Evolutionary conservation across 495 filamentous ascomycete genomes (phyloP).

Genomic region (Aspergillus asperescens): DNA sequence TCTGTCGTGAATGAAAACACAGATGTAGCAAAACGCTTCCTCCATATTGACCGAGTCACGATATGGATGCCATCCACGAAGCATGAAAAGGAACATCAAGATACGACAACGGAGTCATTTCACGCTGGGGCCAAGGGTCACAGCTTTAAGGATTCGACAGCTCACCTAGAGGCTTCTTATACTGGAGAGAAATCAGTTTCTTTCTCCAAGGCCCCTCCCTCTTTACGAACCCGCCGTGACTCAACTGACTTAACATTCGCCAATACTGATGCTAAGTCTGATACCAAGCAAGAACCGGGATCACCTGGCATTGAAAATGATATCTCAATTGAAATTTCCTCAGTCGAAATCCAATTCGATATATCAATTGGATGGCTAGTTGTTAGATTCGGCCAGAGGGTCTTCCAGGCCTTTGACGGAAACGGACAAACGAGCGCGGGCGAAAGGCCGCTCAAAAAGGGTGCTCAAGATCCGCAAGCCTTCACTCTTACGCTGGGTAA

Average conservation of each 20-base stretch:
- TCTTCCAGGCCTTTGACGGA: conserved; percentile 40
- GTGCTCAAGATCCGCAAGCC: conserved; percentile 27
- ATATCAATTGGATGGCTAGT: conserved; percentile 64
- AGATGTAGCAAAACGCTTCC: conserved; percentile 32
- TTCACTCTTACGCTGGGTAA: conserved; percentile 50
- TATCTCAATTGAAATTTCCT: conserved; percentile 53
- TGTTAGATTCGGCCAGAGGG: conserved; percentile 51
- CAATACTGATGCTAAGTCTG: neutral
- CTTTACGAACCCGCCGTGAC: conserved; percentile 20
- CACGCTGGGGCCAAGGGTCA: conserved; percentile 13
- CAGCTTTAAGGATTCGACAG: conserved; percentile 23
- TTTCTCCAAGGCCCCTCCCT: conserved; percentile 25
- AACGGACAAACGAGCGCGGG: conserved; percentile 8
- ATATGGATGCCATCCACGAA: conserved; percentile 34
- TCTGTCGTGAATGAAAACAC: conserved; percentile 18
- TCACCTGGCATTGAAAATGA: conserved; percentile 13
- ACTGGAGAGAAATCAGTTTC: conserved; percentile 26
- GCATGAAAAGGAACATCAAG: conserved; percentile 3
- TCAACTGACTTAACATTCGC: conserved; percentile 15
- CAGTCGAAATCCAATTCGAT: conserved; percentile 57
- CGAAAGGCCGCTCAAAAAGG: conserved; percentile 13
- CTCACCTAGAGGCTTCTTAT: conserved; percentile 17
- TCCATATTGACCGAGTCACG: conserved; percentile 31
- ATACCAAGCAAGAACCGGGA: conserved; percentile 1
- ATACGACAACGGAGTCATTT: conserved; percentile 5